Percentiles rank a stretch among this genome's conserved stretches.
Conservation (phyloP, 306 rosid genomes). For the Quercus aquifolioides region DNA sequence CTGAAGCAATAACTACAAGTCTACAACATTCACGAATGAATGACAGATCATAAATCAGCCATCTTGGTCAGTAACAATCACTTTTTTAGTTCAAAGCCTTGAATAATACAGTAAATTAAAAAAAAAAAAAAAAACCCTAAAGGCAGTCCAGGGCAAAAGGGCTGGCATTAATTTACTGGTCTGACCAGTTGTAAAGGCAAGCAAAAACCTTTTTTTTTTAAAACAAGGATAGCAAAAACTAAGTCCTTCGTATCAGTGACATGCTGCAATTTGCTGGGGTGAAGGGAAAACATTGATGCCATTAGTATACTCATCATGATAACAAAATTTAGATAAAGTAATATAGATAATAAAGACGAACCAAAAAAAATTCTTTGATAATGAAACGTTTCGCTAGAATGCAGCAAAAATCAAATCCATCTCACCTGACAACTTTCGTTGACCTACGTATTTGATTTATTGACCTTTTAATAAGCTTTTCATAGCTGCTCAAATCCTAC, state of each 20-base stretch:
- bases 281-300: background rate
- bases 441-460: conserved; percentile 65
- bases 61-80: background rate
- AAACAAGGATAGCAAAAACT: too few relatives aligned
- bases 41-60: background rate
- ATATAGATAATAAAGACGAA: background rate
- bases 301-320: background rate
- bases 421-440: conserved; percentile 71
- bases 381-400: background rate
- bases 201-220: background rate
- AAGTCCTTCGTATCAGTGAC: background rate
- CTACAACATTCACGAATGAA: background rate
- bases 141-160: background rate
- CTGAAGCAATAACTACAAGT: background rate
- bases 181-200: background rate
- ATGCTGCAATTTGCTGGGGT: background rate
- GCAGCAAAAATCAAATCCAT: conserved; percentile 11
- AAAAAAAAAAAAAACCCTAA: too few relatives aligned
- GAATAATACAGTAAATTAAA: background rate
- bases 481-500: conserved; percentile 54
- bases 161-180: background rate
- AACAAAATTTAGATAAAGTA: background rate
- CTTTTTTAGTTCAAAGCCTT: background rate
- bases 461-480: conserved; percentile 57
- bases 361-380: background rate